Base-by-base conservation (phyloP, 306 rosid genomes). In the Echinosophora koreensis region DNA sequence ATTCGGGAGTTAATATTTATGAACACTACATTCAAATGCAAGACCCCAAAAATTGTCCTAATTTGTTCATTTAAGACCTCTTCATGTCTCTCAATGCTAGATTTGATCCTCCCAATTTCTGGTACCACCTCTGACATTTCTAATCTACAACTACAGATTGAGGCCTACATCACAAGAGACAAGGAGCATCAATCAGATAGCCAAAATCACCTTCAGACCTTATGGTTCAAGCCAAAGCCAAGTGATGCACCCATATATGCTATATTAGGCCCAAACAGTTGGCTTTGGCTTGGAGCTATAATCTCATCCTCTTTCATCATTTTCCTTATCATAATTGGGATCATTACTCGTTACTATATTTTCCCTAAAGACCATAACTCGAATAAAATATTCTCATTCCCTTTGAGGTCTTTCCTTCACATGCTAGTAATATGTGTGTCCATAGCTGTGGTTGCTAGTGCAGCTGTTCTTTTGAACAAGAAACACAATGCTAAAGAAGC, bases 231-330 rank as follows among this genome's bases (percentile, higher is more conserved):
- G 50, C 90, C 98, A 55, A 67, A 38, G 38, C 65, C 77, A 34
- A 84, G 76, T 37, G 97, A 93, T 66, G 71, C 60, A 8, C 88
- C 95, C 0, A 17, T 88, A 16, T 79, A 86, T n/a, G 84, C 88
- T 30, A 73, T 77, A 37, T 69, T 93, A 57, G 98, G 97, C 16
- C 83, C 84, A 27, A 89, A 91, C 44, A 51, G 73, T 28, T 89
- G 98, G 98, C 83, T 93, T 5, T 93, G 98, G 91, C 90, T 90
- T 39, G 93, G 91, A 4, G 87, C 84, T 17, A 65, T 89, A 50
- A 89, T 89, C 18, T 73, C 88, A 13, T 85, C 90, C 3, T 91
- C 97, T 3, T 93, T 89, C 75, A 65, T 85, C 27, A 70, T 88
- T 22, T 90, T 84, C 76, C 91, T 91, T 13, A 60, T 82, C 59